Evolutionary conservation across 75 land plant genomes (phyloP).

Genomic region (Adiantum capillusveneris): DNA sequence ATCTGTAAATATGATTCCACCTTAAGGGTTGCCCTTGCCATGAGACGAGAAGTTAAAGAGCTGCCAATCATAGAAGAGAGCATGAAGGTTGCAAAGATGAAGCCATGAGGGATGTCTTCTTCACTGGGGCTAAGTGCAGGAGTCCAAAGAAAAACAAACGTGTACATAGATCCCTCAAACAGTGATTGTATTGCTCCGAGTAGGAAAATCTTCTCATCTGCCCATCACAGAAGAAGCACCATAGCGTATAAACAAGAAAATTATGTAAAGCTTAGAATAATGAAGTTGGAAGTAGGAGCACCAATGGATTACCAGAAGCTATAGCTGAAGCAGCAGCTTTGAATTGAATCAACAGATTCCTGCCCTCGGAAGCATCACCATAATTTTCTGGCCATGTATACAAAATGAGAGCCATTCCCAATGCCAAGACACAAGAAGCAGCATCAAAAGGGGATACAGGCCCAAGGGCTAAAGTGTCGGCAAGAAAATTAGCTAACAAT

Average conservation of each 20-base stretch:
- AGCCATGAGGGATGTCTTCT: slow-evolving; percentile 93
- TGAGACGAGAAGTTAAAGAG: slow-evolving; percentile 74
- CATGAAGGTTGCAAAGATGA: slow-evolving; percentile 97
- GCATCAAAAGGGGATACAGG: slow-evolving; percentile 98
- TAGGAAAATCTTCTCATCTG: slow-evolving; percentile 96
- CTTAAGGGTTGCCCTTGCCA: slow-evolving; percentile 53
- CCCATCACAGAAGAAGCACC: background rate
- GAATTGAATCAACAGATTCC: slow-evolving; percentile 73
- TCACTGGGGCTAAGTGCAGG: slow-evolving; percentile 89
- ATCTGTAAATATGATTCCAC: slow-evolving; percentile 91
- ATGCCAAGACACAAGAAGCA: slow-evolving; percentile 74
- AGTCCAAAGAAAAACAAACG: slow-evolving; percentile 96
- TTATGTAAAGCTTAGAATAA: background rate
- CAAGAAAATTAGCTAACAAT: slow-evolving; percentile 76
- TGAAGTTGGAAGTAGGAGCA: background rate
- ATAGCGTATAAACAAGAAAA: background rate
- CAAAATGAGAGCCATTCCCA: slow-evolving; percentile 82
- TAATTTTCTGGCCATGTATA: slow-evolving; percentile 88
- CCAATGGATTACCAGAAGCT: slow-evolving; percentile 61
- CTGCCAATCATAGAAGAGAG: slow-evolving; percentile 94
- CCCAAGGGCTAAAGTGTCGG: slow-evolving; percentile 72
- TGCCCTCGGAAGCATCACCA: slow-evolving; percentile 89
- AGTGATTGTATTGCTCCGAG: slow-evolving; percentile 96
- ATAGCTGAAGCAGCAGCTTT: slow-evolving; percentile 80
- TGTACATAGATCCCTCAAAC: slow-evolving; percentile 98